phyloP scores from a whole-genome alignment of 1,139 yeast species.

The Kurtzmaniella quercitrusa region DNA sequence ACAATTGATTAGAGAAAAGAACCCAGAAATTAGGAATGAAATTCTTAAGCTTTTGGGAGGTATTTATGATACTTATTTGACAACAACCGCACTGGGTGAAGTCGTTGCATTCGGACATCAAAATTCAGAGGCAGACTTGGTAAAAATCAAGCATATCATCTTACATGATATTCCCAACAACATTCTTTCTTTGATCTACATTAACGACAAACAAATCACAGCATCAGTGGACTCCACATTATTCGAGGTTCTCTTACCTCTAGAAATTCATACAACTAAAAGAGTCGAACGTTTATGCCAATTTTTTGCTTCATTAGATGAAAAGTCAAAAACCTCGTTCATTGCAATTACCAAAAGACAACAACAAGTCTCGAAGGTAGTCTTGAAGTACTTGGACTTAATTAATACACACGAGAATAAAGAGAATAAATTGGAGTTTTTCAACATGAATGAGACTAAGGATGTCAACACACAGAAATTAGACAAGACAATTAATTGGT shows the following conservation, averaged over 20 bases:
- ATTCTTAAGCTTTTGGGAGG: constrained; percentile 56
- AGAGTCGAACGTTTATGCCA: constrained; percentile 54
- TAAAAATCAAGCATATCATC: constrained; percentile 34
- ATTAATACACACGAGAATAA: constrained; percentile 20
- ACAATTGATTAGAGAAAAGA: constrained; percentile 68
- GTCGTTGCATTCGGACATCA: not conserved
- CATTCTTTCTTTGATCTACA: constrained; percentile 64
- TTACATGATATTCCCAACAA: constrained; percentile 57
- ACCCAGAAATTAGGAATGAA: constrained; percentile 58
- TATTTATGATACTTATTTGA: constrained; percentile 42
- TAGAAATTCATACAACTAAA: constrained; percentile 36
- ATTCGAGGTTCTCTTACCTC: constrained; percentile 60
- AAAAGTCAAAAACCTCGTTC: constrained; percentile 61
- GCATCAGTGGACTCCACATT: constrained; percentile 62
- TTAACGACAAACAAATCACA: constrained; percentile 68
- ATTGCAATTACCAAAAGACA: constrained; percentile 69
- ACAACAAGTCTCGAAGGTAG: constrained; percentile 47
- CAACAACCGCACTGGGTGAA: constrained; percentile 9
- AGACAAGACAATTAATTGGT: constrained; percentile 62
- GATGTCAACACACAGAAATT: constrained; percentile 27
- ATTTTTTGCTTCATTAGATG: constrained; percentile 48
- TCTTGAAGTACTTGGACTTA: constrained; percentile 31
- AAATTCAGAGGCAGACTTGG: constrained; percentile 25
- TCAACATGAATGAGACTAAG: constrained; percentile 3
- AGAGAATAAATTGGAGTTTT: constrained; percentile 5